Conservation (phyloP, 306 rosid species). For the Arachis stenosperma region DNA sequence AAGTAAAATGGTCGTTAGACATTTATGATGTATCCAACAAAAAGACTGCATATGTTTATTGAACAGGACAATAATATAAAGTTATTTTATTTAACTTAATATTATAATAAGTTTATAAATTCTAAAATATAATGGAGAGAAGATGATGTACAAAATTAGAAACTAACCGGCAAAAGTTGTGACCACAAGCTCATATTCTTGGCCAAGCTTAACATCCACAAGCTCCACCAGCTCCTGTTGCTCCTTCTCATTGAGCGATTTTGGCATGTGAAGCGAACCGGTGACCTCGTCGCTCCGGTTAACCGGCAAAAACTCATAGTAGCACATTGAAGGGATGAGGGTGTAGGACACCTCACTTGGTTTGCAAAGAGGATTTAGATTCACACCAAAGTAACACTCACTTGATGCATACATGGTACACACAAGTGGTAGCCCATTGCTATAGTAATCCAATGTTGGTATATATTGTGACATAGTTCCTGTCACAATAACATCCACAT, state of each 20-base stretch:
- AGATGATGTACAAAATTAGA: neutral
- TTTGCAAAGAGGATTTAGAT: slow-evolving; percentile 76
- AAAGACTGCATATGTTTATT: too few species aligned
- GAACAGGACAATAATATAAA: too few species aligned
- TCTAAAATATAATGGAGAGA: neutral
- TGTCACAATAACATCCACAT: slow-evolving; percentile 92
- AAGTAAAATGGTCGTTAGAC: too few species aligned
- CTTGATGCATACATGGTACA: slow-evolving; percentile 90
- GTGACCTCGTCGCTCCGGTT: slow-evolving; percentile 50
- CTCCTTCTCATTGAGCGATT: slow-evolving; percentile 50
- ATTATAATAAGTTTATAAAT: too few species aligned
- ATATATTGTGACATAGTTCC: slow-evolving; percentile 97
- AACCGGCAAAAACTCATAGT: slow-evolving; percentile 77
- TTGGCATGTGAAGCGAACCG: slow-evolving; percentile 30
- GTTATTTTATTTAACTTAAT: too few species aligned
- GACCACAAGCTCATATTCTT: slow-evolving; percentile 89
- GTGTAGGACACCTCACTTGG: slow-evolving; percentile 80
- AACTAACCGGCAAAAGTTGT: slow-evolving; percentile 78
- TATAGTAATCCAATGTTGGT: slow-evolving; percentile 75
- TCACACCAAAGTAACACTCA: slow-evolving; percentile 88
- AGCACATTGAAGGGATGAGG: slow-evolving; percentile 85
- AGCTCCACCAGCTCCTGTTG: slow-evolving; percentile 63
- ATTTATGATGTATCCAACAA: too few species aligned
- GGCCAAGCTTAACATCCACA: slow-evolving; percentile 80
- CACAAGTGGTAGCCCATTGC: slow-evolving; percentile 85